Conservation (phyloP, 495 filamentous ascomycete species). For the Podospora pseudocomata region DNA sequence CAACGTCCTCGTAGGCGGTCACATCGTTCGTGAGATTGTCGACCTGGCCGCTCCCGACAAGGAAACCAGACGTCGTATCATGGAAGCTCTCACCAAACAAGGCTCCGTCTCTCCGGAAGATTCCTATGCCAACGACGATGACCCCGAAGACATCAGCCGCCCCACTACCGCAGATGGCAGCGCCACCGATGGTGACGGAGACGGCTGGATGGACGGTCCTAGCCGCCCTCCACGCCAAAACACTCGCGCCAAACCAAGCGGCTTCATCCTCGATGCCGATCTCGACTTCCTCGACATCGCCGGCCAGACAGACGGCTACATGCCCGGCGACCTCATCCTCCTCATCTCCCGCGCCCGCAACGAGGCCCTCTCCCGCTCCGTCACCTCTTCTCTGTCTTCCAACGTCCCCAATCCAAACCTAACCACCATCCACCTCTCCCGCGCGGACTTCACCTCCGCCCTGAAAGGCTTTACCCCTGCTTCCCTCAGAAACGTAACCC, state of each 20-base stretch:
- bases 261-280: constrained; percentile 64
- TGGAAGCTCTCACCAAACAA: constrained; percentile 64
- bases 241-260: constrained; percentile 43
- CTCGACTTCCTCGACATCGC: constrained; percentile 91
- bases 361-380: constrained; percentile 81
- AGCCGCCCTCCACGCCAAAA: constrained; percentile 24
- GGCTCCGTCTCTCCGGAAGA: constrained; percentile 43
- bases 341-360: constrained; percentile 83
- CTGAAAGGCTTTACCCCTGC: constrained; percentile 91
- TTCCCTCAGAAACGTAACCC: constrained; percentile 86
- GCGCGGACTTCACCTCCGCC: constrained; percentile 74
- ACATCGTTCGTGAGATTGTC: constrained; percentile 79
- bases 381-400: constrained; percentile 37
- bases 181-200: constrained; percentile 47
- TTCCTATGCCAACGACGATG: constrained; percentile 21
- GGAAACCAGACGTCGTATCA: constrained; percentile 74
- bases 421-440: constrained; percentile 55
- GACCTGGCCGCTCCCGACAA: constrained; percentile 85
- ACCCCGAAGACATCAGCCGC: constrained; percentile 45
- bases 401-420: constrained; percentile 17
- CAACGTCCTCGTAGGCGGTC: constrained; percentile 72
- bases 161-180: constrained; percentile 52
- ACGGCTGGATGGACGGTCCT: constrained; percentile 68
- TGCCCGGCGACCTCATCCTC: constrained; percentile 88
- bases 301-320: constrained; percentile 91